A percentile compares a stretch with the other conserved stretches of the same genome.
These are phyloP conservation scores for Phytophthora pluvialis DNA, from an alignment of 352 stramenopile genomes.

Conservation along the genomic window DNA sequence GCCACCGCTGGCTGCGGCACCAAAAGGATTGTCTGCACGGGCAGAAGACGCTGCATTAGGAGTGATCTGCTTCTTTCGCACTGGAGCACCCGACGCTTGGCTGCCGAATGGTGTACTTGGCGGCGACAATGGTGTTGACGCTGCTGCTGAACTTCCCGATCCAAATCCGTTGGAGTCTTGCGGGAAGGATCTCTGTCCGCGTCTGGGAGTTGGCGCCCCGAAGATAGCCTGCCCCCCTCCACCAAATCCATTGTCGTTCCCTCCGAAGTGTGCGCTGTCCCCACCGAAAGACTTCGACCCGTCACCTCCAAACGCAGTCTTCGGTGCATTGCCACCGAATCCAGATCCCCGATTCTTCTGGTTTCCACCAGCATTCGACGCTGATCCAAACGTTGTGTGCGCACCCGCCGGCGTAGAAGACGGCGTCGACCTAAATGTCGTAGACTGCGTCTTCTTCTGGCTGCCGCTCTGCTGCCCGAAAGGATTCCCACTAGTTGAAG, in stretches of 20 bases:
- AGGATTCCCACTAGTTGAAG: conserved; percentile 23
- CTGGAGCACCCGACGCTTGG: conserved; percentile 22
- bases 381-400: conserved; percentile 38
- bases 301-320: conserved; percentile 22
- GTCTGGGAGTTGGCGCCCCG: conserved; percentile 18
- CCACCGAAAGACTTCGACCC: conserved; percentile 19
- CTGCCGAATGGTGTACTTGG: conserved; percentile 43
- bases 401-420: conserved; percentile 13
- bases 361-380: conserved; percentile 22
- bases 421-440: conserved; percentile 22
- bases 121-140: conserved; percentile 23
- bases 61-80: conserved; percentile 37
- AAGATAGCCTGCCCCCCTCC: conserved; percentile 24
- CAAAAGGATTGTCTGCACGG: conserved; percentile 39
- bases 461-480: conserved; percentile 33
- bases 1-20: conserved; percentile 1
- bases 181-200: conserved; percentile 17
- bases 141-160: conserved; percentile 5
- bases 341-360: conserved; percentile 21
- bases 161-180: conserved; percentile 27
- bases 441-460: conserved; percentile 20
- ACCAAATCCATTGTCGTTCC: conserved; percentile 29
- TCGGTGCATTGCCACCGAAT: conserved; percentile 15
- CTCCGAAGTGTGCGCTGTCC: conserved; percentile 11
- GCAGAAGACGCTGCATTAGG: conserved; percentile 12